Evolutionary conservation across 257 asterid genomes (phyloP).

Genomic region (Thymus mandschuricus): DNA sequence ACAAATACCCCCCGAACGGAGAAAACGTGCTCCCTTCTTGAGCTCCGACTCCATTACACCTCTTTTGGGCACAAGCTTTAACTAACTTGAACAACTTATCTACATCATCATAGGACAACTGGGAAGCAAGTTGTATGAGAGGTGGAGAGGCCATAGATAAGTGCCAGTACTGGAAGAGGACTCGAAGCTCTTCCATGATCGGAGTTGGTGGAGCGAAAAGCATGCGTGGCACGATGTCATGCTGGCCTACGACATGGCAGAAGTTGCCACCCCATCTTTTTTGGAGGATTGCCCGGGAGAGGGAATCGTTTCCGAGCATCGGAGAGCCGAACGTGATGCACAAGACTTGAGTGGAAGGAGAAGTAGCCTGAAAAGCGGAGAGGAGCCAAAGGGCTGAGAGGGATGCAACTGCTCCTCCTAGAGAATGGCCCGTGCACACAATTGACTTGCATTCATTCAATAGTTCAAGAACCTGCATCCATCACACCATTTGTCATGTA

Average conservation of each 20-base stretch:
- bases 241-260: conserved; percentile 69
- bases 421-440: conserved; percentile 72
- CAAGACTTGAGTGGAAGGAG: conserved; percentile 50
- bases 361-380: conserved; percentile 40
- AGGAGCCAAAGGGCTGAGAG: conserved; percentile 81
- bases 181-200: conserved; percentile 36
- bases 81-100: conserved; percentile 41
- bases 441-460: conserved; percentile 60
- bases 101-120: conserved; percentile 39
- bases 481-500: too few species aligned
- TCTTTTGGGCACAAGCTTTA: conserved; percentile 43
- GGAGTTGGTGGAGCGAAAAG: conserved; percentile 63
- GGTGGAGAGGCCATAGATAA: conserved; percentile 44
- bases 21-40: conserved; percentile 42
- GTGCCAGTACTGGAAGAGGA: conserved; percentile 56
- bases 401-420: conserved; percentile 85
- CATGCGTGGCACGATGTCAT: conserved; percentile 76
- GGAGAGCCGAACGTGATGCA: conserved; percentile 87
- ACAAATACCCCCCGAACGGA: conserved; percentile 86
- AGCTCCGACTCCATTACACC: conserved; percentile 37
- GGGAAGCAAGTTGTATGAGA: conserved; percentile 31
- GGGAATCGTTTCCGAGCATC: conserved; percentile 72
- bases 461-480: conserved; percentile 66
- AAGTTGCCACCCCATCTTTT: conserved; percentile 83
- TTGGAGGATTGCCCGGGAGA: conserved; percentile 68